Conservation (phyloP, 2,329 filamentous ascomycete genomes). For the Aspergillus melleus region DNA sequence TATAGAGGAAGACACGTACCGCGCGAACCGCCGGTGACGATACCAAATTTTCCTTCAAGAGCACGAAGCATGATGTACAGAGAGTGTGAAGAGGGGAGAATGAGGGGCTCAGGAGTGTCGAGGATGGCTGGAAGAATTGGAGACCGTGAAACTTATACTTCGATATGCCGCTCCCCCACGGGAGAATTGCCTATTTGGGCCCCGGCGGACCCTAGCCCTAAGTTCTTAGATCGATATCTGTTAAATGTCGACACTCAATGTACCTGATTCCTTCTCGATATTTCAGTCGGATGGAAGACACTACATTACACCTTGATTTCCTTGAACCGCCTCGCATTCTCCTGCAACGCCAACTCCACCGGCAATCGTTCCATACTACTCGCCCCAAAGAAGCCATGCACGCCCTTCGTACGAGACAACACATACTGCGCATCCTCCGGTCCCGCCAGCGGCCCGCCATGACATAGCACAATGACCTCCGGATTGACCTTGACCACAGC, state of each 20-base stretch:
- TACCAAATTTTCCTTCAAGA: constrained; percentile 73
- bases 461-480: constrained; percentile 67
- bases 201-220: constrained; percentile 2
- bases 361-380: constrained; percentile 69
- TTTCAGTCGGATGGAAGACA: no score
- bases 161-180: constrained; percentile 10
- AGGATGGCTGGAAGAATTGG: not conserved
- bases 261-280: no score
- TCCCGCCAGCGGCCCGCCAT: constrained; percentile 67
- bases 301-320: constrained; percentile 26
- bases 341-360: constrained; percentile 65
- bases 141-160: not conserved
- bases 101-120: no score
- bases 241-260: no score
- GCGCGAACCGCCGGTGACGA: constrained; percentile 77
- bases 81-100: not conserved
- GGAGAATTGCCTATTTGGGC: constrained; percentile 29
- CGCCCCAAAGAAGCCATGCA: constrained; percentile 73
- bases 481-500: constrained; percentile 56
- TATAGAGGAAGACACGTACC: constrained; percentile 50
- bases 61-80: constrained; percentile 27
- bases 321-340: constrained; percentile 59
- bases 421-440: constrained; percentile 65
- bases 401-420: constrained; percentile 58
- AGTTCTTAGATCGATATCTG: not conserved